Percentiles rank a stretch among this genome's conserved stretches.
Evolutionary conservation across 495 filamentous ascomycete genomes (phyloP).

Genomic region (Neurospora sp.): DNA sequence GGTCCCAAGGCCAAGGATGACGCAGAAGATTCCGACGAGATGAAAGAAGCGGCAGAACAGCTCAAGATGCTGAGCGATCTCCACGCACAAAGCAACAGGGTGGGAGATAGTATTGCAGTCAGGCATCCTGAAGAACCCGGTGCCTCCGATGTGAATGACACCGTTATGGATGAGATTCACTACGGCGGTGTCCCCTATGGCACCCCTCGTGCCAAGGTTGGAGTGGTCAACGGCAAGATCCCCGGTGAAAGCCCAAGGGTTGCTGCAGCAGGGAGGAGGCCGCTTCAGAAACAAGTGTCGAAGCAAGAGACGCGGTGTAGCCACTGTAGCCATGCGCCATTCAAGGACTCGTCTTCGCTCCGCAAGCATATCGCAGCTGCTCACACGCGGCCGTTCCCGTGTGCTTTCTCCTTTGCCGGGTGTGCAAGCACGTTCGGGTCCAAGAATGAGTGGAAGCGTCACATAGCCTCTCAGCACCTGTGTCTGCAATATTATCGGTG

Average conservation of each 20-base stretch:
- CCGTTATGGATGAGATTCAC: constrained; percentile 25
- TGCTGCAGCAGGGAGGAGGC: constrained; percentile 19
- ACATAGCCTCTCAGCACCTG: constrained; percentile 82
- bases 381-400: constrained; percentile 65
- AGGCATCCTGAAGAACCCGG: constrained; percentile 30
- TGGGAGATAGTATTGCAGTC: constrained; percentile 25
- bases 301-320: constrained; percentile 46
- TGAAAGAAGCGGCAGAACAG: constrained; percentile 49
- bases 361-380: constrained; percentile 51
- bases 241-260: constrained; percentile 20
- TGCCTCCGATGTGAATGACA: constrained; percentile 31
- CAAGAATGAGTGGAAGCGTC: constrained; percentile 93
- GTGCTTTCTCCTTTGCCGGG: constrained; percentile 75
- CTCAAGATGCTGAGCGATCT: constrained; percentile 42
- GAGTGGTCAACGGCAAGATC: neutral
- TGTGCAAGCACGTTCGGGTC: constrained; percentile 77
- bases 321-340: constrained; percentile 45
- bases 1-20: constrained; percentile 32
- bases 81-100: constrained; percentile 14
- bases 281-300: constrained; percentile 38
- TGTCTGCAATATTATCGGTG: constrained; percentile 79
- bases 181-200: constrained; percentile 27
- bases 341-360: constrained; percentile 47
- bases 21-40: constrained; percentile 47
- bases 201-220: constrained; percentile 29